These are phyloP conservation scores for Recurvomyces mirabilis DNA, from an alignment of 495 filamentous ascomycete genomes.

Conservation along the genomic window DNA sequence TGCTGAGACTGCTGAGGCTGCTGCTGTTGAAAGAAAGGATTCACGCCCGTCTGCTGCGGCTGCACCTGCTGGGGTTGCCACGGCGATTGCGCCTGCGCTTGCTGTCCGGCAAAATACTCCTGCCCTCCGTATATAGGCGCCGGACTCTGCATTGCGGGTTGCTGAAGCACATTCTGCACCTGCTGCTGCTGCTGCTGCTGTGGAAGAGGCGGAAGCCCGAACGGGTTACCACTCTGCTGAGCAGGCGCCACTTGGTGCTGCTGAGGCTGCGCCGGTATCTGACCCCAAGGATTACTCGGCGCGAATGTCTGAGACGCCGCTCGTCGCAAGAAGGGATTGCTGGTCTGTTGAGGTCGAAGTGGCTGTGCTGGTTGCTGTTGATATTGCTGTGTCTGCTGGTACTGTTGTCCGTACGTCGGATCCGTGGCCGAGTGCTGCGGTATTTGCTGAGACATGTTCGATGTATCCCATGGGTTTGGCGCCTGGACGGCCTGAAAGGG, in stretches of 20 bases:
- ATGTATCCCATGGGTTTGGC: conserved; percentile 11
- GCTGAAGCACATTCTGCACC: conserved; percentile 25
- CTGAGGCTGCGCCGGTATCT: conserved; percentile 16
- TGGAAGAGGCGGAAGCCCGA: conserved; percentile 7
- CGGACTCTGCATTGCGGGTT: conserved; percentile 30
- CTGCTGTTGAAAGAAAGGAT: conserved; percentile 10
- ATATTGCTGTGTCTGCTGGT: conserved; percentile 24
- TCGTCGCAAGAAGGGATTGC: conserved; percentile 29
- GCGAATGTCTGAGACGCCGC: conserved; percentile 28
- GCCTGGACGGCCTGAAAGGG: conserved; percentile 11
- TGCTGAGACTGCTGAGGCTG: no score
- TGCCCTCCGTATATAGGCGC: conserved; percentile 25
- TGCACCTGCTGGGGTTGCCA: conserved; percentile 1
- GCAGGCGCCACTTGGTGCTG: conserved; percentile 17
- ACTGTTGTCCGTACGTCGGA: conserved; percentile 19
- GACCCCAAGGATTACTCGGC: conserved; percentile 27
- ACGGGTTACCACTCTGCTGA: conserved; percentile 15
- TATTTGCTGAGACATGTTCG: conserved; percentile 1
- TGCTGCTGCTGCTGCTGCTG: conserved; percentile 27
- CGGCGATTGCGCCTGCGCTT: conserved; percentile 18
- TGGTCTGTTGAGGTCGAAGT: conserved; percentile 32
- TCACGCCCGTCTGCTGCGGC: conserved; percentile 9
- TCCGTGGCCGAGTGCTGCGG: conserved; percentile 11
- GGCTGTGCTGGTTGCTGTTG: conserved; percentile 10
- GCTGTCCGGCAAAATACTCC: conserved; percentile 15